Conservation (phyloP, 129 eudicot genomes). For the Pulicaria dysenterica region DNA sequence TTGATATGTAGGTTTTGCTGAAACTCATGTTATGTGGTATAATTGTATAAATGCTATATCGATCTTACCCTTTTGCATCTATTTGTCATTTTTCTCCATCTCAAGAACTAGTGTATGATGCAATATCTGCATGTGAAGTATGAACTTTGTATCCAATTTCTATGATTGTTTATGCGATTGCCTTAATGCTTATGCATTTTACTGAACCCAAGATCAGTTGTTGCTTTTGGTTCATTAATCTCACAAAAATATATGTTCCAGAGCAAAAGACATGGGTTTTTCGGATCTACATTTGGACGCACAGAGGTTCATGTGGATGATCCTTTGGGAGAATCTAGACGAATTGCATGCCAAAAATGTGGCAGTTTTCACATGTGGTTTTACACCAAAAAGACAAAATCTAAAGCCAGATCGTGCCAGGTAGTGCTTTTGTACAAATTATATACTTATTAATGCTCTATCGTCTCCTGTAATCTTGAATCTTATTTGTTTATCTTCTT, state of each 20-base stretch:
- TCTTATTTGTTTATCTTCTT: background rate
- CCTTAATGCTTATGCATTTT: conserved; percentile 14
- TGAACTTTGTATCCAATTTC: background rate
- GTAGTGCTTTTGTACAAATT: conserved; percentile 31
- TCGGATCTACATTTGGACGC: conserved; percentile 56
- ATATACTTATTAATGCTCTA: background rate
- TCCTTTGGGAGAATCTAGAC: conserved; percentile 62
- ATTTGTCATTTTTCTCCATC: background rate
- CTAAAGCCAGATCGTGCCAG: conserved; percentile 93
- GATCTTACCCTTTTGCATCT: background rate
- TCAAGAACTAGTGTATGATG: conserved; percentile 14
- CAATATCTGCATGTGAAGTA: background rate
- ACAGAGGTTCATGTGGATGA: conserved; percentile 66
- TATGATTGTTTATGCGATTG: background rate
- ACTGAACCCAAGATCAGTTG: background rate
- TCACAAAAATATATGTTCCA: conserved; percentile 38
- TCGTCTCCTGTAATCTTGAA: background rate
- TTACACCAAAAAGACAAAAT: conserved; percentile 59
- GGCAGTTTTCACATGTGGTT: conserved; percentile 67
- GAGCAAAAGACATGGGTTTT: conserved; percentile 67
- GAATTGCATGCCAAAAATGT: conserved; percentile 85
- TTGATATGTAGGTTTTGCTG: background rate
- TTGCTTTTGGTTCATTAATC: conserved; percentile 15
- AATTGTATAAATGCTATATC: background rate
- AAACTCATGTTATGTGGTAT: conserved; percentile 4